Evolutionary conservation across 305 asterid species (phyloP).

Genomic region (Fraxinus floribunda): DNA sequence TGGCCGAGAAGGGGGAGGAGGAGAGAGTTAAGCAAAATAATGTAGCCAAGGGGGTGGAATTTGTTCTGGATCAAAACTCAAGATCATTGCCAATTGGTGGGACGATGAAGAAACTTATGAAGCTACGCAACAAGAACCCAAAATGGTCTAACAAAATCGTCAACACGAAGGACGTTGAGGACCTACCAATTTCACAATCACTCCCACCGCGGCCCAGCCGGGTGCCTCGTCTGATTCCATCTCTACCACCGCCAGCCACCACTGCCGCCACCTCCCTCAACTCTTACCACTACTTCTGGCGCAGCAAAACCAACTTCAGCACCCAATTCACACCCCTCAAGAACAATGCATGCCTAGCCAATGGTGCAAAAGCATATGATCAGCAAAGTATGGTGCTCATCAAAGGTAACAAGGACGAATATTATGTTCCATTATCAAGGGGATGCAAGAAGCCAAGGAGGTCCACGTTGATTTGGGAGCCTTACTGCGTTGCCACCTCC

Average conservation of each 20-base stretch:
- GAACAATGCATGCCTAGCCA: neutral
- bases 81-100: neutral
- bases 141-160: neutral
- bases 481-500: slow-evolving; percentile 39
- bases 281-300: slow-evolving; percentile 2
- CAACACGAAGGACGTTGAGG: neutral
- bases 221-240: neutral
- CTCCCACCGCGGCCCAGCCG: neutral
- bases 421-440: slow-evolving; percentile 17
- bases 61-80: neutral
- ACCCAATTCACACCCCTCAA: neutral
- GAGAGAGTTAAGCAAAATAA: neutral
- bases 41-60: neutral
- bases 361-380: slow-evolving; percentile 2
- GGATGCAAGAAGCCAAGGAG: slow-evolving; percentile 37
- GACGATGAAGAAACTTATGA: neutral
- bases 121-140: neutral
- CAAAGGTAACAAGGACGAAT: slow-evolving; percentile 31
- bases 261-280: neutral
- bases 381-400: slow-evolving; percentile 28
- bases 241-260: neutral
- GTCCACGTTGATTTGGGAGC: slow-evolving; percentile 34
- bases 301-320: neutral
- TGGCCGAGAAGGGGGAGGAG: neutral
- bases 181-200: neutral